phyloP scores from a whole-genome alignment of 371 early-diverging fungal species.

The Rhizopus delemar region DNA sequence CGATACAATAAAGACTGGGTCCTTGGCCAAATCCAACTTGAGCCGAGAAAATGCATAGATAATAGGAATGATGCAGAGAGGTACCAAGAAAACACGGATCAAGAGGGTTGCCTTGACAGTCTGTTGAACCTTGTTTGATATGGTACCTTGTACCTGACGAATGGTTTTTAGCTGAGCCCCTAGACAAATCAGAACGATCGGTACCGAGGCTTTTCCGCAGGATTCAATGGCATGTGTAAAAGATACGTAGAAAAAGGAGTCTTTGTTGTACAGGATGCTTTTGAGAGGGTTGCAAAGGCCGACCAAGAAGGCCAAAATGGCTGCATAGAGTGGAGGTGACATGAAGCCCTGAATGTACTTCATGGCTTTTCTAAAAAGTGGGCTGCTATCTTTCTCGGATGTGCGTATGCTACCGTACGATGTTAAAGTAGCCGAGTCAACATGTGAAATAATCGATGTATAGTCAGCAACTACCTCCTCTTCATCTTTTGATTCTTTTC shows the following conservation, averaged over 20 bases:
- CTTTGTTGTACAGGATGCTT: constrained; percentile 48
- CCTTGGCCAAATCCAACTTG: constrained; percentile 35
- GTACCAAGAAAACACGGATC: constrained; percentile 52
- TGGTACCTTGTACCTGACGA: constrained; percentile 11
- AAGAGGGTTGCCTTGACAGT: constrained; percentile 40
- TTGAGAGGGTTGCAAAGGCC: constrained; percentile 60
- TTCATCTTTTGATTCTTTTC: constrained; percentile 16
- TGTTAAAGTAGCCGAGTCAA: neutral
- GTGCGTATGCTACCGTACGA: constrained; percentile 1
- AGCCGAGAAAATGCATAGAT: constrained; percentile 41
- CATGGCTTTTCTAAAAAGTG: neutral
- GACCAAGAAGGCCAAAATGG: constrained; percentile 55
- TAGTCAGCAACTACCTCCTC: constrained; percentile 7
- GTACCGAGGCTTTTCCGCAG: constrained; percentile 70
- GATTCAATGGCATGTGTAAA: constrained; percentile 65
- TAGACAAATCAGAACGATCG: constrained; percentile 67
- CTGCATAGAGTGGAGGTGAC: constrained; percentile 69
- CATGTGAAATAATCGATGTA: neutral
- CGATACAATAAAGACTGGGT: constrained; percentile 52
- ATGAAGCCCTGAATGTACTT: constrained; percentile 34
- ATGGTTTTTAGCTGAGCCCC: constrained; percentile 61
- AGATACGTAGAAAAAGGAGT: constrained; percentile 55
- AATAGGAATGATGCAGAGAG: constrained; percentile 47
- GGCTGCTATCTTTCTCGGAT: neutral
- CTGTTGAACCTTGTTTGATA: constrained; percentile 16